Base-by-base conservation (phyloP, 1,284 basidiomycete species). In the Prillingera fragicola region DNA sequence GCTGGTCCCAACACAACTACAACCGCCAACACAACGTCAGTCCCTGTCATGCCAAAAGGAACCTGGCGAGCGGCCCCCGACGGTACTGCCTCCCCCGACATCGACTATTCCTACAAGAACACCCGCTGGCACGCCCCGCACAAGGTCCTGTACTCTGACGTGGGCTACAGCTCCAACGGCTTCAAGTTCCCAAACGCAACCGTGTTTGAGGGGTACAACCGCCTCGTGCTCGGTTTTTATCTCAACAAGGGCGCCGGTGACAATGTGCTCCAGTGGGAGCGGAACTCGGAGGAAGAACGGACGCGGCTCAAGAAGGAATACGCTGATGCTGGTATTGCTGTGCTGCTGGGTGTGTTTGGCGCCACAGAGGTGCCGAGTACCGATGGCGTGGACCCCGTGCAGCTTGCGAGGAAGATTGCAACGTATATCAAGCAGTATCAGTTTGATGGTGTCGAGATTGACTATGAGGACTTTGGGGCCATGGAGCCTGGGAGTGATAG, bases 401-500 rank as follows among this genome's bases (percentile, higher is more conserved):
- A 27, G 15, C 26, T 44, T 5, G 66, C 65, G 21, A 36, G 47
- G 18, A 47, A 40, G 10, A 36, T 67, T 14, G 65, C 66, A 3
- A 26, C 41, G 0, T 67, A 50, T 26, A 62, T 66, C 28, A 64
- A 61, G 45, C 38, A 57, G 19, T 63, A 68, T 47, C 62, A 59
- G 18, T 46, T 73, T n/a, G 70, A 73, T 45, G 72, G 72, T 9
- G 65, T 73, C 17, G 72, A 73, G 35, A 59, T 73, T 26, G 69
- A 73, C 46, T 73, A 67, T 37, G 72, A 70, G 52, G 52, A 59
- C 22, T 29, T 39, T 13, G 25, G 29, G 3, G 50, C 50, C 9
- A 43, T 57, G 33, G 39, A 40, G 18, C 35, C 33, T 12, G 49
- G 48, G 8, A 28, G 17, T 8, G 21, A 24, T 24, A 23, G 15